Evolutionary conservation across 192 early-diverging fungal species (phyloP), one percentile per base, ranked within the genome.

Genomic region (Umbelopsis sp.): DNA sequence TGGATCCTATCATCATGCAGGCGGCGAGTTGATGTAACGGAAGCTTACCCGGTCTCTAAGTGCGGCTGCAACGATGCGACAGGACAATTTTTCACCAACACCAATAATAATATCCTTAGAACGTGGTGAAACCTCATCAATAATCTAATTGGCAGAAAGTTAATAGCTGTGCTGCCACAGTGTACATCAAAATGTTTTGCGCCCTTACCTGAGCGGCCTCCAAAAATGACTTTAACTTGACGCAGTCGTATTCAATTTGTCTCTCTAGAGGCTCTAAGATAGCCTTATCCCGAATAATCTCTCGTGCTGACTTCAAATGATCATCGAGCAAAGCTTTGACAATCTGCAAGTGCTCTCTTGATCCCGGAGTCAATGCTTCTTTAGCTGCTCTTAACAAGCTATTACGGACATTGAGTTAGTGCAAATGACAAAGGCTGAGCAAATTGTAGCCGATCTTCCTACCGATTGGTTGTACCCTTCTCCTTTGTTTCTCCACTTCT

Each of bases 81-180:
- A 94, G 9, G 95, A 91, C 8, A 97, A 83, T 75, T 91, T 93
- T 80, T 97, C 95, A 69, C 95, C 95, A 12, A 87, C 87, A 27
- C 91, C 89, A 49, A 97, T 85, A 49, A 97, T 94, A 69, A 96
- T 85, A 81, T 97, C 95, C 69, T 89, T 82, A n/a, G 95, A 96
- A 71, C 92, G 86, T 47, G 95, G 93, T 49, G 95, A 96, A 6
- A 97, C 91, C 74, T 97, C 95, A 70, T 93, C 92, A 76, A 97
- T 94, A 55, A 93, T 93, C 77, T 78, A 46, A 30, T 53, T 48
- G 47, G 47, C 20, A 49, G n/a, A 49, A 51, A 51, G 33, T 41
- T 15, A 41, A 35, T 68, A 35, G 20, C 23, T 37, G 21, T 51
- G 27, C 21, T 46, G 23, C 27, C 27, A 46, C 35, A 47, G 9